Base-by-base conservation (phyloP, 1,139 yeast genomes). In the Pichia sorboxylosa region DNA sequence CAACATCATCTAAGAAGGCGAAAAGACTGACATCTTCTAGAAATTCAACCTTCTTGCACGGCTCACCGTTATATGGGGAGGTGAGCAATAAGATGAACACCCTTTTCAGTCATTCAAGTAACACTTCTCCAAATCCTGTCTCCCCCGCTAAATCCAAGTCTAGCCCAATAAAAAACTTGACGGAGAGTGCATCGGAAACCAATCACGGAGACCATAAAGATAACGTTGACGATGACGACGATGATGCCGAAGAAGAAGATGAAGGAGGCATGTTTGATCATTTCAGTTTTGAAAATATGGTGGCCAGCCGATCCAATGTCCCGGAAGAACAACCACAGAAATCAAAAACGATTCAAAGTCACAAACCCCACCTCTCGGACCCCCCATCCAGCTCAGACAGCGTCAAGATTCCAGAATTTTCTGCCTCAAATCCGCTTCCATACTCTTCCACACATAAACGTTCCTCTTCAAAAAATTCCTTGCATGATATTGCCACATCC, bases 391-490 rank as follows among this genome's bases (percentile, higher is more conserved):
- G n/a, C n/a, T n/a, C n/a, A n/a, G n/a, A n/a, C n/a, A n/a, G n/a
- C n/a, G n/a, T n/a, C n/a, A n/a, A n/a, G n/a, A n/a, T n/a, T n/a
- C n/a, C n/a, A n/a, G n/a, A n/a, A n/a, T n/a, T n/a, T n/a, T n/a
- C n/a, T n/a, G n/a, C n/a, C n/a, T n/a, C n/a, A n/a, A n/a, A n/a
- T n/a, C n/a, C n/a, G n/a, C n/a, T n/a, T n/a, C n/a, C n/a, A n/a
- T n/a, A n/a, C n/a, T n/a, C n/a, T n/a, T n/a, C n/a, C n/a, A n/a
- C n/a, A n/a, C 57, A 46, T 39, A 45, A 43, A 37, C 36, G 49
- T 25, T 40, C 44, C 6, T 36, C 49, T n/a, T 51, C 55, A 4
- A 47, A 39, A 31, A 49, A 50, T 8, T 51, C 56, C 2, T 34
- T 49, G 2, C 41, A 42, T 27, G 52, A 48, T 17, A 38, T 42